Evolutionary conservation across 1,284 basidiomycete species (phyloP).

Genomic region (Mycosarcoma maydis): DNA sequence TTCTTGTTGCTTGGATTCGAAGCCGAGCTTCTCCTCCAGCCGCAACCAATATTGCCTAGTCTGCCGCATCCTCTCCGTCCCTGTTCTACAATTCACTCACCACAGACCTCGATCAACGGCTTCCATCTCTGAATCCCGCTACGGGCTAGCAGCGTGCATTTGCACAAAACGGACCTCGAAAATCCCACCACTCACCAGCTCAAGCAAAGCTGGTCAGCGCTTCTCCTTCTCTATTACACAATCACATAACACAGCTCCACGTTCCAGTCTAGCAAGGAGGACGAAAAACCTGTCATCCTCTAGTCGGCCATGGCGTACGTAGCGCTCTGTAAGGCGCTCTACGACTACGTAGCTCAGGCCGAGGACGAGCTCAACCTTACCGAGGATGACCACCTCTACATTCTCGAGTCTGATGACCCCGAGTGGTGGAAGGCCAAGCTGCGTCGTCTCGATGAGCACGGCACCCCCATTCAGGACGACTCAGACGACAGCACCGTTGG

Average conservation of each 20-base stretch:
- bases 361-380: slow-evolving; percentile 63
- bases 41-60: not conserved
- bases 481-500: slow-evolving; percentile 49
- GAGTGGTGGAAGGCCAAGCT: slow-evolving; percentile 66
- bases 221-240: not conserved
- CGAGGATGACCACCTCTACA: slow-evolving; percentile 65
- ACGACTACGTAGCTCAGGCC: slow-evolving; percentile 65
- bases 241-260: not conserved
- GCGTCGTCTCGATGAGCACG: slow-evolving; percentile 40
- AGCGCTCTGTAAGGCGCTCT: slow-evolving; percentile 62
- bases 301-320: slow-evolving; percentile 62
- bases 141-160: too few species aligned
- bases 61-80: too few species aligned
- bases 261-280: not conserved
- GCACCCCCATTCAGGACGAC: slow-evolving; percentile 34
- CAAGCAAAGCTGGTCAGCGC: not conserved
- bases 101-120: not conserved
- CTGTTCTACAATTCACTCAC: not conserved
- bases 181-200: too few species aligned
- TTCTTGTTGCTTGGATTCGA: not conserved
- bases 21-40: not conserved
- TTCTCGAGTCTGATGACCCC: slow-evolving; percentile 63
- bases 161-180: too few species aligned
- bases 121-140: too few species aligned
- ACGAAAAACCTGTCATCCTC: too few species aligned